Percentiles rank a stretch among this genome's conserved stretches.
Evolutionary conservation across 1,139 yeast genomes (phyloP).

Genomic region (Protomyces gravidus): DNA sequence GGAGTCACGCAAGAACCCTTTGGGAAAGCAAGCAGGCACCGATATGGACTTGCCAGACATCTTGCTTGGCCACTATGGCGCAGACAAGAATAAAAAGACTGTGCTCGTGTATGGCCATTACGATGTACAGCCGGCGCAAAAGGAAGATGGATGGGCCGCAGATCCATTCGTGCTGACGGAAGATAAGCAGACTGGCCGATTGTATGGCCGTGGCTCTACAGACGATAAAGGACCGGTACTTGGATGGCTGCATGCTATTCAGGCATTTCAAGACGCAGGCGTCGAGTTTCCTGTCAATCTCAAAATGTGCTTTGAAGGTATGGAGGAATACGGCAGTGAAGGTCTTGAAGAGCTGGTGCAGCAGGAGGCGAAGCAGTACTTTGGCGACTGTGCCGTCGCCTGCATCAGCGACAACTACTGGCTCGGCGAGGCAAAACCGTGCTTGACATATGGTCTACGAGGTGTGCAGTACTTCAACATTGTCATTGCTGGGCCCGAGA

Average conservation of each 20-base stretch:
- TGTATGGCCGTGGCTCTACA: constrained; percentile 90
- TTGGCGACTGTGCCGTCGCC: constrained; percentile 84
- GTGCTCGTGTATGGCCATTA: constrained; percentile 92
- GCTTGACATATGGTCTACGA: constrained; percentile 92
- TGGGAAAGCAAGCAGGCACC: constrained; percentile 75
- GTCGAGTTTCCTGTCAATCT: constrained; percentile 90
- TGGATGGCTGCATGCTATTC: constrained; percentile 90
- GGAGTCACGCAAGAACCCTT: constrained; percentile 66
- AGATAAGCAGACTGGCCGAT: constrained; percentile 49
- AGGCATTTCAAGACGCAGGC: constrained; percentile 82
- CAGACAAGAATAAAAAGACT: constrained; percentile 74
- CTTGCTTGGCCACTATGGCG: constrained; percentile 80
- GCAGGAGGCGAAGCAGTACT: constrained; percentile 70
- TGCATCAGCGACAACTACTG: constrained; percentile 97
- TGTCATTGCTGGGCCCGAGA: constrained; percentile 74
- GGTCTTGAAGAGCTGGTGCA: constrained; percentile 83
- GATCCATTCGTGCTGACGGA: constrained; percentile 73
- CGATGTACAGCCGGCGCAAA: constrained; percentile 93
- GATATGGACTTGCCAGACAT: constrained; percentile 82
- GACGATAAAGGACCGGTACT: constrained; percentile 98
- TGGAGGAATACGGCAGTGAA: constrained; percentile 96
- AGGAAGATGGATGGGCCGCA: constrained; percentile 91
- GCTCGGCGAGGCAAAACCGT: constrained; percentile 96
- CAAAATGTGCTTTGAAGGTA: constrained; percentile 92
- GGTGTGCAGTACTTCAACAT: constrained; percentile 93